Evolutionary conservation across 306 rosid species (phyloP).

Genomic region (Boehmeria nivea): DNA sequence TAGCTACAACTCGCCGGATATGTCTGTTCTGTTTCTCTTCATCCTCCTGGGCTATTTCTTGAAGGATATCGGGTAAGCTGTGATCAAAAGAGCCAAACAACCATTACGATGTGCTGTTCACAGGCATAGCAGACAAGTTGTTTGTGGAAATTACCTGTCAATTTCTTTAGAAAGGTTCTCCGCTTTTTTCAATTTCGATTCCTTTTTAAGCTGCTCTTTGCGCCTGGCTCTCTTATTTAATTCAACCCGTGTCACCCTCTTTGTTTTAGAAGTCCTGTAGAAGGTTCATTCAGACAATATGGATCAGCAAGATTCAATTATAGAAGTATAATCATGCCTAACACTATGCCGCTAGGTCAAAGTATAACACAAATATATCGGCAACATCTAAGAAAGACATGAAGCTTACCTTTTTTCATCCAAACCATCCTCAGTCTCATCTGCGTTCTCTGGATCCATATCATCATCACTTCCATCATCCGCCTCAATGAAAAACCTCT

Average conservation of each 20-base stretch:
- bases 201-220: slow-evolving; percentile 59
- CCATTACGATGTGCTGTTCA: slow-evolving; percentile 3
- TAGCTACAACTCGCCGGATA: slow-evolving; percentile 60
- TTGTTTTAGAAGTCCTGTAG: slow-evolving; percentile 47
- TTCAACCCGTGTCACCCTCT: slow-evolving; percentile 65
- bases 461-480: slow-evolving; percentile 61
- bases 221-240: slow-evolving; percentile 69
- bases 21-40: slow-evolving; percentile 55
- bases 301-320: neutral
- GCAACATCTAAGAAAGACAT: too few relatives aligned
- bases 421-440: slow-evolving; percentile 42
- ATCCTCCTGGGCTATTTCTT: slow-evolving; percentile 71
- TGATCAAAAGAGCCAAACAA: slow-evolving; percentile 5
- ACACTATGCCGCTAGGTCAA: too few relatives aligned
- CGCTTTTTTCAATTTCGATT: slow-evolving; percentile 46
- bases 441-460: slow-evolving; percentile 34
- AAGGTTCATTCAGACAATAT: slow-evolving; percentile 23
- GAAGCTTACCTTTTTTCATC: slow-evolving; percentile 49
- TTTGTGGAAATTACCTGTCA: slow-evolving; percentile 52
- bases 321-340: too few relatives aligned
- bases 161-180: slow-evolving; percentile 61
- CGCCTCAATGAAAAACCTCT: slow-evolving; percentile 83
- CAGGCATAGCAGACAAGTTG: neutral
- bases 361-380: too few relatives aligned
- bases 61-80: slow-evolving; percentile 61